Evolutionary conservation across 148 eudicot genomes (phyloP), one percentile per base, ranked within the genome.

Genomic region (Vaccinium myrtillus): DNA sequence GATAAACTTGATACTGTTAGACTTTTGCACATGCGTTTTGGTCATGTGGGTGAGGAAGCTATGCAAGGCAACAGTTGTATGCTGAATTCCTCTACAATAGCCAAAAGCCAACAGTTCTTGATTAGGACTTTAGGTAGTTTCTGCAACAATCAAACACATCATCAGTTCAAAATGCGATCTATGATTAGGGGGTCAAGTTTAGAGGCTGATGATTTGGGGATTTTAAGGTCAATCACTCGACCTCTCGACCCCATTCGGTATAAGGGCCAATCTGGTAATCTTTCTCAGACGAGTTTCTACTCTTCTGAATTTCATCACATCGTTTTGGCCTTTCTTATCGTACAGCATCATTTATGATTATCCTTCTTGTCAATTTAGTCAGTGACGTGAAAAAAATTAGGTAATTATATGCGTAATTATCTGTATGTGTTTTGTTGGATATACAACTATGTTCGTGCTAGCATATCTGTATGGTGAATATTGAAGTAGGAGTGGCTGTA

Each of bases 211-310:
- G 91, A 95, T 77, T 43, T 90, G 54, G 84, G 84, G 73, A 84
- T 94, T 81, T 83, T 97, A 84, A 94, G 90, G 87, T 87, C 91
- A 83, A 95, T 97, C 53, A 92, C 98, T 87, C 98, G 93, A 53
- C 21, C 86, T 36, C 95, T 97, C 73, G 94, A 94, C 69, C 87
- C 83, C 59, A 81, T 90, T 61, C 89, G 90, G 88, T 90, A 97
- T 84, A 94, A 95, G 87, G 99, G 99, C 87, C 99, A 97, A 88
- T 94, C 99, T 83, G 99, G 99, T 97, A 80, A 92, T 88, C 54
- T 75, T 70, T 65, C 55, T 80, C 58, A 61, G 18, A 9, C 50
- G 39, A 8, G 15, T n/a, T 59, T 61, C 11, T 12, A 43, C 56
- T 43, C 53, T 27, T 13, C 2, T 48, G n/a, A 58, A 46, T 63